These are phyloP conservation scores for Ambrosia hybrid DNA, from an alignment of 140 eudicot genomes.

Conservation along the genomic window DNA sequence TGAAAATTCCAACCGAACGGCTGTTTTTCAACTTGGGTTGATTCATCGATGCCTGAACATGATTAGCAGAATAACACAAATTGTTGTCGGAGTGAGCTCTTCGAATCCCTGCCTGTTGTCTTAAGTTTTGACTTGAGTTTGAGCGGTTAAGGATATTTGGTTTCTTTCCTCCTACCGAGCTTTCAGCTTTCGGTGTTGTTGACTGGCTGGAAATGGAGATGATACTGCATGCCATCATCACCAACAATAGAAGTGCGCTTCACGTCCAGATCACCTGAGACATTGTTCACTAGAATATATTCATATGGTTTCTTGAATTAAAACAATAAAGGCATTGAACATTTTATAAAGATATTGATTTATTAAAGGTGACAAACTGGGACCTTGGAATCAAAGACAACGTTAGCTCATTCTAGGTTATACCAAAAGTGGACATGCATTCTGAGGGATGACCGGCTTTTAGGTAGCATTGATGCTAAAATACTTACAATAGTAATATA, in stretches of 20 bases:
- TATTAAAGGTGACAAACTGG: slow-evolving; percentile 18
- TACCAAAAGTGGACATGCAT: slow-evolving; percentile 19
- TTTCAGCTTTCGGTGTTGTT: slow-evolving; percentile 22
- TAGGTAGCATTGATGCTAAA: slow-evolving; percentile 7
- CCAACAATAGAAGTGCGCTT: slow-evolving; percentile 11
- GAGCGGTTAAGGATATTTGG: slow-evolving; percentile 41
- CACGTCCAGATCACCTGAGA: slow-evolving; percentile 29
- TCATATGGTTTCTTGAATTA: slow-evolving; percentile 27
- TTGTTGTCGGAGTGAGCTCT: slow-evolving; percentile 68
- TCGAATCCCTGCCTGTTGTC: slow-evolving; percentile 33
- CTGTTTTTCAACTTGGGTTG: slow-evolving; percentile 54
- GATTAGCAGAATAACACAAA: slow-evolving; percentile 43
- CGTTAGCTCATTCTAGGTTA: slow-evolving; percentile 8
- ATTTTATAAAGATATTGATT: slow-evolving; percentile 32
- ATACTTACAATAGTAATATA: slow-evolving; percentile 8
- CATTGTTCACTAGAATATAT: not conserved
- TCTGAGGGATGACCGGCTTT: slow-evolving; percentile 19
- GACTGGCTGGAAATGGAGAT: slow-evolving; percentile 37
- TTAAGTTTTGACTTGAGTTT: slow-evolving; percentile 49
- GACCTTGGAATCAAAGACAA: slow-evolving; percentile 47
- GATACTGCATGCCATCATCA: slow-evolving; percentile 54
- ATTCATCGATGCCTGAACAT: slow-evolving; percentile 34
- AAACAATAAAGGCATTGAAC: slow-evolving; percentile 18
- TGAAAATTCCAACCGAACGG: slow-evolving; percentile 57
- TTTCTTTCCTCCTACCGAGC: slow-evolving; percentile 19